phyloP scores from a whole-genome alignment of 495 filamentous ascomycete species.

The Aspergillus ellipticus region DNA sequence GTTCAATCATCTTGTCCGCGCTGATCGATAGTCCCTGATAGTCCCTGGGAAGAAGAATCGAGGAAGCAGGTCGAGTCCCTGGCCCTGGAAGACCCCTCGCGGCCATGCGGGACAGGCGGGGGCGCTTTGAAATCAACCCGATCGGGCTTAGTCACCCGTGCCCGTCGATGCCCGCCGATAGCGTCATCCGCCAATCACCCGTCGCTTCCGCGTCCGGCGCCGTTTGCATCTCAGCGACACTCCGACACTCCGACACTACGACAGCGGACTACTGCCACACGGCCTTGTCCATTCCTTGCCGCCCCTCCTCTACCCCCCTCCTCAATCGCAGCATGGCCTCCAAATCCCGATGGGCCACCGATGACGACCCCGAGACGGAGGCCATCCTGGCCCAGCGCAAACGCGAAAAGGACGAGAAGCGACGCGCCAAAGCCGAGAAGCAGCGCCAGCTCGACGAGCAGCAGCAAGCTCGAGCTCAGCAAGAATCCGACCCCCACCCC shows the following conservation, averaged over 20 bases:
- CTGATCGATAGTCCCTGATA: conserved; percentile 2
- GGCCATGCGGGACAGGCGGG: conserved; percentile 20
- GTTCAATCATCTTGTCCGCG: conserved; percentile 48
- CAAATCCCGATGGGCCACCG: conserved; percentile 79
- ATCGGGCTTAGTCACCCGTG: conserved; percentile 14
- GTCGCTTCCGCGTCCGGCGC: too few species aligned
- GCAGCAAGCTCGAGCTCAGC: conserved; percentile 17
- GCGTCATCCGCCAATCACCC: conserved; percentile 33
- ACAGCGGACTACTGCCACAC: too few species aligned
- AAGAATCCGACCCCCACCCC: conserved; percentile 24
- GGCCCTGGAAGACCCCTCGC: conserved; percentile 1
- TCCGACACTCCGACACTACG: too few species aligned
- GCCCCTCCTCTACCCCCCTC: too few species aligned
- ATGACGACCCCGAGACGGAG: conserved; percentile 66
- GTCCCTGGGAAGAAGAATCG: not conserved
- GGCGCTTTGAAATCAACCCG: conserved; percentile 36
- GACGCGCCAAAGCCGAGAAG: conserved; percentile 78
- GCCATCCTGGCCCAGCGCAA: conserved; percentile 68
- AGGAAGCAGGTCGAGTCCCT: conserved; percentile 4
- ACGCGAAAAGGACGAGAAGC: conserved; percentile 87
- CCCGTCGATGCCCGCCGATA: conserved; percentile 24
- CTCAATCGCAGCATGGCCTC: conserved; percentile 50
- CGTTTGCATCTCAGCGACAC: too few species aligned
- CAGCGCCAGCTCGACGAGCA: conserved; percentile 66
- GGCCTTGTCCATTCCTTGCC: too few species aligned